Conservation (phyloP, 768 basidiomycete species). For the Collybia sp. region DNA sequence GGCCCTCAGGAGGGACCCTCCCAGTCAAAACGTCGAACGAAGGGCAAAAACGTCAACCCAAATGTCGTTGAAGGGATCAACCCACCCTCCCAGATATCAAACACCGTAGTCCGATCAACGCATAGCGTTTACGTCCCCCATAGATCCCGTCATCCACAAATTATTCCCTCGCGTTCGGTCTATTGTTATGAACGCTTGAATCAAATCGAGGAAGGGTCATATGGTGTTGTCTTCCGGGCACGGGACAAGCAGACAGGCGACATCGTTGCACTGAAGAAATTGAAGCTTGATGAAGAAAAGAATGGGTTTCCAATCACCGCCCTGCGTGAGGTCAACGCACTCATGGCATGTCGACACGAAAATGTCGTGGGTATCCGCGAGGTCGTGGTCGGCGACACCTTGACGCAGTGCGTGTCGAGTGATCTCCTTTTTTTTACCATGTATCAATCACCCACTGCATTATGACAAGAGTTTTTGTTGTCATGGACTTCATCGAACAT, state of each 20-base stretch:
- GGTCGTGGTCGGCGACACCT: conserved; percentile 95
- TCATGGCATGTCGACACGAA: conserved; percentile 92
- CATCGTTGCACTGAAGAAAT: conserved; percentile 94
- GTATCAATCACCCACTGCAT: conserved; percentile 24
- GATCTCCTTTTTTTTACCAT: conserved; percentile 14
- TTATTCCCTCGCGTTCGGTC: conserved; percentile 87
- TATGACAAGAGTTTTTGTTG: conserved; percentile 83
- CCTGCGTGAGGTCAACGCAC: conserved; percentile 90
- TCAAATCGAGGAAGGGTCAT: conserved; percentile 98
- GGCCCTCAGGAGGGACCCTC: conserved; percentile 25
- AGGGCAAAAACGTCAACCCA: conserved; percentile 26
- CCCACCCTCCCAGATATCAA: conserved; percentile 12
- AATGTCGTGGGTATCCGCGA: conserved; percentile 97
- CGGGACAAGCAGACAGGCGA: conserved; percentile 92
- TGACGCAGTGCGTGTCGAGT: conserved; percentile 86
- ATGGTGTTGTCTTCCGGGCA: conserved; percentile 97
- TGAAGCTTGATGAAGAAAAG: conserved; percentile 98
- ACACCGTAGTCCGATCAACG: conserved; percentile 13
- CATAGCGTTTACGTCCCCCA: conserved; percentile 75
- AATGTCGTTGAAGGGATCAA: not conserved
- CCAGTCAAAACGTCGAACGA: conserved; percentile 52
- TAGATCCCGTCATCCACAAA: conserved; percentile 70
- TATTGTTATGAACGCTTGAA: conserved; percentile 93
- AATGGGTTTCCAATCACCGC: conserved; percentile 98
- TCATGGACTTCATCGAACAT: conserved; percentile 99